Evolutionary conservation across 805 yeast genomes (phyloP).

Genomic region (Candida nanaspora): DNA sequence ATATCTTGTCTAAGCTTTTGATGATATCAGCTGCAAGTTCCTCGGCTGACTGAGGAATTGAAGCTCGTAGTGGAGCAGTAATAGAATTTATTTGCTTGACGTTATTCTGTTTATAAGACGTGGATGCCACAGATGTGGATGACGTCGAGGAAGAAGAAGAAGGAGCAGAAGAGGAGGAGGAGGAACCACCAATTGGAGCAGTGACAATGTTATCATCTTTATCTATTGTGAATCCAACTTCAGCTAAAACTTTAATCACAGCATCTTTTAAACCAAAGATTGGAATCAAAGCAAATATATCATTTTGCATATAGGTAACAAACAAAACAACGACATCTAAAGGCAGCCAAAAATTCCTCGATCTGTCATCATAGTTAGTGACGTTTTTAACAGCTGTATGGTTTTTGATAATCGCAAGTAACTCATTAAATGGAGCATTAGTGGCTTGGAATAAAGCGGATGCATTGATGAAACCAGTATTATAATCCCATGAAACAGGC

Average conservation of each 20-base stretch:
- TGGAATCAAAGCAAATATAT: neutral
- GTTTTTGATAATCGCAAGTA: neutral
- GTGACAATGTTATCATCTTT: no score
- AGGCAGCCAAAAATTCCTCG: neutral
- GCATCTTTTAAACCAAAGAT: neutral
- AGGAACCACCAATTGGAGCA: no score
- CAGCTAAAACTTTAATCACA: neutral
- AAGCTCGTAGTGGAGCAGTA: neutral
- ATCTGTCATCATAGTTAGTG: neutral
- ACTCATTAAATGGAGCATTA: neutral
- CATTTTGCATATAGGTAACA: neutral
- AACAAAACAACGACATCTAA: neutral
- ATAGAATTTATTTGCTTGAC: neutral
- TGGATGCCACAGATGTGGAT: no score
- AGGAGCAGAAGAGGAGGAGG: no score
- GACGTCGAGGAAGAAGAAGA: no score
- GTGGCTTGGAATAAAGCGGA: constrained; percentile 1
- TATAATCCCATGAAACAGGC: neutral
- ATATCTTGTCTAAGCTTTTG: neutral
- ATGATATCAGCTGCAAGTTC: neutral
- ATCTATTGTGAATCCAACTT: no score
- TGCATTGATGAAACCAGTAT: neutral
- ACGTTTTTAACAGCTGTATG: neutral
- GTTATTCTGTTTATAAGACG: no score
- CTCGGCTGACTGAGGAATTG: neutral